Evolutionary conservation across 352 stramenopile genomes (phyloP), one percentile per base, ranked within the genome.

Genomic region (Blastocystis hominis): DNA sequence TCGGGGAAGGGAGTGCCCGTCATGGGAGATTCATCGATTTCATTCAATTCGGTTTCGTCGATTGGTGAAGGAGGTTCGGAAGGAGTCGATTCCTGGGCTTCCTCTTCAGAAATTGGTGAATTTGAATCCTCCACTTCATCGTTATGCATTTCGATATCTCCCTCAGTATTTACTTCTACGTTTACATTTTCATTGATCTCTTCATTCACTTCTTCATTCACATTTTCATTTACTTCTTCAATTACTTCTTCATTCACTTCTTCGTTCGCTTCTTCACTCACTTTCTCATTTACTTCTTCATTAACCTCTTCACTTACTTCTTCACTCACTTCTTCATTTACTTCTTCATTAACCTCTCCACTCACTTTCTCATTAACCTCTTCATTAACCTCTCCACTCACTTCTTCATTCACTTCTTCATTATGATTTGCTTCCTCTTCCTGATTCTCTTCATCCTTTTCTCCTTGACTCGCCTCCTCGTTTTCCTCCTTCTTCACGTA

Each of bases 401-500:
- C 69, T 15, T 79, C 69, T 36, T 79, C 54, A 61, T 24, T 30
- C 10, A 15, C 40, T 40, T 66, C 69, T 79, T 79, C 69, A 4
- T 38, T 66, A 44, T 38, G 20, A 62, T 44, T 30, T 24, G 6
- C 30, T 47, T 47, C 38, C 30, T 53, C 76, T 24, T 53, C 54
- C 30, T 13, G 0, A 75, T 20, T 72, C 20, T 40, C 63, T 13
- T 30, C 42, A 42, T 75, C 76, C n/a, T 46, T 10, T 20, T 3
- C 36, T 50, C 3, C 5, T 34, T 56, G 9, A 40, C 36, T 47
- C 72, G 42, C 47, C 17, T 84, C 40, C 72, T 13, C 34, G 0
- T 46, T n/a, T 9, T 34, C n/a, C 53, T 66, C 4, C 55, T 63
- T 64, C 72, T 63, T 63, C 70, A 84, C n/a, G 55, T 68, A 84